A percentile compares a stretch with the other conserved stretches of the same genome.
These are phyloP conservation scores for Rutstroemia sp. DNA, from an alignment of 2,329 filamentous ascomycete species.

Conservation along the genomic window DNA sequence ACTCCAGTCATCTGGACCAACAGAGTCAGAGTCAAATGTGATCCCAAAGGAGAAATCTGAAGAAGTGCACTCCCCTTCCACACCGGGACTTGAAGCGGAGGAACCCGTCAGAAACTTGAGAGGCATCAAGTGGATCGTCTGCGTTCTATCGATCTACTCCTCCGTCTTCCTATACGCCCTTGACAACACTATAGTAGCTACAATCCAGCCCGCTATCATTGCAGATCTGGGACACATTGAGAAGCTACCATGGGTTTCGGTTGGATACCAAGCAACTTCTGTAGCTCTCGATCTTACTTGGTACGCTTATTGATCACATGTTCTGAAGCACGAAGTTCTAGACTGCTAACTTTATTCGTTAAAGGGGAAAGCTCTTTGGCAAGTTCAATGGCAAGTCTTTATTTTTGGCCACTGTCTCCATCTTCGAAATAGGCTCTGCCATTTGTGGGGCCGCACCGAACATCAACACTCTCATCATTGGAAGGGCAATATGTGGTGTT, in stretches of 20 bases:
- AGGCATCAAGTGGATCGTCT: not conserved
- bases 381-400: conserved; percentile 21
- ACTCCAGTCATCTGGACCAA: not conserved
- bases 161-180: not conserved
- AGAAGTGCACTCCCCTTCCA: not conserved
- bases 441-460: conserved; percentile 26
- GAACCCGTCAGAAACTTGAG: not conserved
- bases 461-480: conserved; percentile 37
- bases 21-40: not conserved
- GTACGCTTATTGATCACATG: conserved; percentile 27
- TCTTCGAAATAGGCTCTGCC: conserved; percentile 22
- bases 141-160: not conserved
- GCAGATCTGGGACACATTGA: conserved; percentile 31
- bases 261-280: conserved; percentile 12
- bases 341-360: not conserved
- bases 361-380: conserved; percentile 11
- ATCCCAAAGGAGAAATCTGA: not conserved
- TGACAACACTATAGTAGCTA: conserved; percentile 23
- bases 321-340: not conserved
- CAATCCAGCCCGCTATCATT: conserved; percentile 35
- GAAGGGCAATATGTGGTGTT: conserved; percentile 34
- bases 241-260: conserved; percentile 34
- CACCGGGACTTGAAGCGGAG: not conserved
- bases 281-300: conserved; percentile 19
- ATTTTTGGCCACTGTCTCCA: conserved; percentile 13